Evolutionary conservation across 139 green algal genomes (phyloP), one percentile per base, ranked within the genome.

Genomic region (Picocystis salinarum): DNA sequence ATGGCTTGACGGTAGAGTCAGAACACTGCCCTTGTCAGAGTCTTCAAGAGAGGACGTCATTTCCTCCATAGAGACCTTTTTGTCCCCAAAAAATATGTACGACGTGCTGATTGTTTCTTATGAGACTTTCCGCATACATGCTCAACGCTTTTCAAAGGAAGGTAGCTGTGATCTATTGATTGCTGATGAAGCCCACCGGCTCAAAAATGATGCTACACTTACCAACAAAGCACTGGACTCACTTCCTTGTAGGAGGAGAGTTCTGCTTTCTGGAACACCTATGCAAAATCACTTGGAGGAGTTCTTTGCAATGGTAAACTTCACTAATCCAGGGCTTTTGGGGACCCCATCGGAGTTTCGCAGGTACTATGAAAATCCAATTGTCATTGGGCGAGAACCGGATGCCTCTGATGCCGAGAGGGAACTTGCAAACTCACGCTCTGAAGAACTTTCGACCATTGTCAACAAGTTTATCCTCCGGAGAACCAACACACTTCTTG

Each of bases 401-500:
- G 78, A 77, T 34, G 77, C 83, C 11, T 72, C 49, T 29, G 75
- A 78, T 5, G 66, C 70, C 15, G 66, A 74, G 27, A 40, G 69
- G 5, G 30, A 48, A 0, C 42, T 73, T 13, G 77, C 71, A 0
- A 45, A 70, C 26, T 71, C 79, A 48, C 66, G 76, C 23, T 79
- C 61, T 28, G 42, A 42, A 0, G 77, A 93, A 73, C 75, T 99
- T 34, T 80, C 53, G 28, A 48, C 50, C 18, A 64, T 91, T n/a
- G 82, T 94, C 36, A 95, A 96, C 61, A 48, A 75, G 31, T 99
- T 99, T 73, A 94, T 99, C 46, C 70, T 99, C 31, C 50, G 89
- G 2, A 63, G 89, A 30, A 99, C 89, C 53, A 99, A 96, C 64
- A 66, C 70, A 9, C 74, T 99, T 30, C 69, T 97, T 20, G 79